These are phyloP conservation scores for Fusarium circinatum DNA, from an alignment of 2,329 filamentous ascomycete genomes.

Conservation along the genomic window DNA sequence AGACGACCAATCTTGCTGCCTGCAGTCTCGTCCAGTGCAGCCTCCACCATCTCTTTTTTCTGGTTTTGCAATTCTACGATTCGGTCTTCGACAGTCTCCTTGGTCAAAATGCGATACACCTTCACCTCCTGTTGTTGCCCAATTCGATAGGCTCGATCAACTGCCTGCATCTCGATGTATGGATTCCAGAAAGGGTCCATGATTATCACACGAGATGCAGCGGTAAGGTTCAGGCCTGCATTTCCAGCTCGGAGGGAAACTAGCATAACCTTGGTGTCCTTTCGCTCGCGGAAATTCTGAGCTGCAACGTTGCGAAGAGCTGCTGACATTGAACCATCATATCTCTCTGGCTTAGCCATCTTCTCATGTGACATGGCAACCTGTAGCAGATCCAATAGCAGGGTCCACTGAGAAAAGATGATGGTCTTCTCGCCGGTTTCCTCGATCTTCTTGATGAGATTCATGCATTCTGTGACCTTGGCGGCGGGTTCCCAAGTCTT, in stretches of 20 bases:
- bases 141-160: constrained; percentile 89
- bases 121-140: constrained; percentile 79
- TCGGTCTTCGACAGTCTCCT: constrained; percentile 86
- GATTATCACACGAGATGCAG: constrained; percentile 86
- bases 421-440: constrained; percentile 75
- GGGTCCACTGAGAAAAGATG: constrained; percentile 83
- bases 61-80: constrained; percentile 82
- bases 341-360: constrained; percentile 71
- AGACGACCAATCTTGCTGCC: constrained; percentile 74
- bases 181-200: constrained; percentile 97
- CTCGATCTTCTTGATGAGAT: constrained; percentile 74
- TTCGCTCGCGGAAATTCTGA: constrained; percentile 70
- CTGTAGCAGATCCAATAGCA: constrained; percentile 77
- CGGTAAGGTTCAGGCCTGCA: constrained; percentile 85
- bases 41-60: constrained; percentile 81
- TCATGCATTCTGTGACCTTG: constrained; percentile 83
- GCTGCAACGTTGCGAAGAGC: constrained; percentile 75
- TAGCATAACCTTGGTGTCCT: constrained; percentile 77
- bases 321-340: constrained; percentile 84
- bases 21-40: constrained; percentile 81
- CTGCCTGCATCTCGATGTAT: constrained; percentile 90
- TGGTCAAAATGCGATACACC: constrained; percentile 82
- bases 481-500: constrained; percentile 79
- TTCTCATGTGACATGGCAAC: constrained; percentile 74
- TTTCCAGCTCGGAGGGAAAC: constrained; percentile 85